phyloP scores from a whole-genome alignment of 2,329 filamentous ascomycete genomes.

The Aaosphaeria pasadenensis region DNA sequence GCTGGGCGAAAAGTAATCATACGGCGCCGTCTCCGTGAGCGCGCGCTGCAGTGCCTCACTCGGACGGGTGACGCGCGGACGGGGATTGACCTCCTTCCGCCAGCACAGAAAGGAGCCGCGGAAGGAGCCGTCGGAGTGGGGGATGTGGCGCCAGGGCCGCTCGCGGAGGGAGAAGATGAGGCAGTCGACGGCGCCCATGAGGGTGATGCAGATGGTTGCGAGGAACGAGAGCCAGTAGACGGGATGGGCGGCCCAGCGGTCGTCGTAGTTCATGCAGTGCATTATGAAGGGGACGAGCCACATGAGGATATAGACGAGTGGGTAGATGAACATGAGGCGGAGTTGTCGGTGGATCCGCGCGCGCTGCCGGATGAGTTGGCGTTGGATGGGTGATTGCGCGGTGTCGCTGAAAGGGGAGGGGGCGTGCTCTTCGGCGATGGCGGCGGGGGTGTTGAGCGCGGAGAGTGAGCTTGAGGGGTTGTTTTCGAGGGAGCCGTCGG shows the following conservation, averaged over 20 bases:
- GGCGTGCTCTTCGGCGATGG: background rate
- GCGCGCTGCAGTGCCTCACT: constrained; percentile 1
- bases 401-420: background rate
- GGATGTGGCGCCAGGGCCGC: constrained; percentile 65
- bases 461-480: background rate
- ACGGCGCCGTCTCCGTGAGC: background rate
- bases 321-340: constrained; percentile 73
- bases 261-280: constrained; percentile 60
- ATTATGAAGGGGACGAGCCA: constrained; percentile 70
- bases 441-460: background rate
- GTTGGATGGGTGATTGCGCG: constrained; percentile 5
- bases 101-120: constrained; percentile 34
- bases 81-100: background rate
- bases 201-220: constrained; percentile 57
- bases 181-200: constrained; percentile 67
- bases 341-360: constrained; percentile 65
- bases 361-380: constrained; percentile 35
- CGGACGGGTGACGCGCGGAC: background rate
- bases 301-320: constrained; percentile 66
- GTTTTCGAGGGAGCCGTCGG: background rate
- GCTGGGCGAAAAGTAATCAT: background rate
- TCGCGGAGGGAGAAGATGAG: constrained; percentile 67
- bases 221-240: constrained; percentile 57
- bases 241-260: constrained; percentile 49
- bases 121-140: constrained; percentile 42